Evolutionary conservation across 2,329 filamentous ascomycete genomes (phyloP).

Genomic region (Alternaria dauci): DNA sequence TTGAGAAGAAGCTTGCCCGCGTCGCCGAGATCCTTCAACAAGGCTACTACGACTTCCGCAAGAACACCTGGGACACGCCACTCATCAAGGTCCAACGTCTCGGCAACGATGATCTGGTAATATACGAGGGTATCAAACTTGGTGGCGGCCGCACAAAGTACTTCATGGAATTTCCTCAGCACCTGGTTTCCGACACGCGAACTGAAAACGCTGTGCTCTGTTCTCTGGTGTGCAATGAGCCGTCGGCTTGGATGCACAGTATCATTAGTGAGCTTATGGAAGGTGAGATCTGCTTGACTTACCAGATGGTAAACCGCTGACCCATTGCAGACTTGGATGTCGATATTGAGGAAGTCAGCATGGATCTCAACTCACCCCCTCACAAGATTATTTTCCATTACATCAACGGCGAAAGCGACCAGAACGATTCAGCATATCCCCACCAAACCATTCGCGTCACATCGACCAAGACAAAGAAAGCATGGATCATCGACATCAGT

Average conservation of each 20-base stretch:
- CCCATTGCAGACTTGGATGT: not conserved
- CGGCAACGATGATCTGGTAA: not conserved
- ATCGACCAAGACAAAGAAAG: not conserved
- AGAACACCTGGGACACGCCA: conserved; percentile 10
- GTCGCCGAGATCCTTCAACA: conserved; percentile 3
- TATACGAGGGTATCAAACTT: not conserved
- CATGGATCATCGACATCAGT: conserved; percentile 7
- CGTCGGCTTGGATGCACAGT: not conserved
- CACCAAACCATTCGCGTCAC: not conserved
- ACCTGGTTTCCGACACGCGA: not conserved
- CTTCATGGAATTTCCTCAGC: conserved; percentile 1
- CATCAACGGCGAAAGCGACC: not conserved
- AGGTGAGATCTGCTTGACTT: not conserved
- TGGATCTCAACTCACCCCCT: not conserved
- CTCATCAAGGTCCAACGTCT: not conserved
- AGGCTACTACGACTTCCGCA: conserved; percentile 15
- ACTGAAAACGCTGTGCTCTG: not conserved
- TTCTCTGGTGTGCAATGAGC: conserved; percentile 1
- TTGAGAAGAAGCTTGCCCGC: conserved; percentile 3
- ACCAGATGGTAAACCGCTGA: not conserved
- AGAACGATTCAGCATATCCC: not conserved
- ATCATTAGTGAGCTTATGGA: not conserved
- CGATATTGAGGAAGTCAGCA: not conserved
- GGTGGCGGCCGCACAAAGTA: not conserved
- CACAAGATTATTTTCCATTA: not conserved